Evolutionary conservation across 805 yeast genomes (phyloP).

Genomic region (Isabelozyma rhagii): DNA sequence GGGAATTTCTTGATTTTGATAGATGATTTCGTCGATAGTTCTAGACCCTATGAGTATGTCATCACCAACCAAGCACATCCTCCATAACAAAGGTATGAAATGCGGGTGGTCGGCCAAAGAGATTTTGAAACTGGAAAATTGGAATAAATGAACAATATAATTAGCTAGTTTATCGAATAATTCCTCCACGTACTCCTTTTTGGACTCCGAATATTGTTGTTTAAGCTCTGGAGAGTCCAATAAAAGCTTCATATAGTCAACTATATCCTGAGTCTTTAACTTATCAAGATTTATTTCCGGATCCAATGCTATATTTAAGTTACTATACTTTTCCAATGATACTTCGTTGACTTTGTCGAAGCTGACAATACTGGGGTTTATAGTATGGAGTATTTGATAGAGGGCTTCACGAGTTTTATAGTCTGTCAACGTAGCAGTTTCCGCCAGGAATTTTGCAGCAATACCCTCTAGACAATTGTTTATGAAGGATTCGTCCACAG

Average conservation of each 20-base stretch:
- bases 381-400: slow-evolving; percentile 23
- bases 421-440: not conserved
- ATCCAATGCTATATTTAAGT: slow-evolving; percentile 9
- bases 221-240: slow-evolving; percentile 29
- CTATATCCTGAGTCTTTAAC: slow-evolving; percentile 24
- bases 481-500: not conserved
- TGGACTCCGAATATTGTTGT: slow-evolving; percentile 2
- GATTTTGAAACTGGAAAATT: slow-evolving; percentile 22
- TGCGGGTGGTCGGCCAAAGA: slow-evolving; percentile 21
- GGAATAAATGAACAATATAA: slow-evolving; percentile 22
- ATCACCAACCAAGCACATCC: slow-evolving; percentile 19
- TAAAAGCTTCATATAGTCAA: slow-evolving; percentile 28
- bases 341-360: slow-evolving; percentile 21
- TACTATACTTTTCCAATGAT: slow-evolving; percentile 26
- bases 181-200: slow-evolving; percentile 12
- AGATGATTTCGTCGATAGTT: slow-evolving; percentile 21
- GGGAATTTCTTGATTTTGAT: slow-evolving; percentile 8
- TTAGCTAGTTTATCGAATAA: slow-evolving; percentile 21
- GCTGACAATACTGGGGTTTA: slow-evolving; percentile 19
- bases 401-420: slow-evolving; percentile 4
- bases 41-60: slow-evolving; percentile 18
- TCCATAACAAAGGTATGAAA: slow-evolving; percentile 34
- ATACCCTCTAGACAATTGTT: not conserved
- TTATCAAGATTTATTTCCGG: slow-evolving; percentile 6
- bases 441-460: slow-evolving; percentile 6